Base-by-base conservation (phyloP, 225 moss, liverwort and hornwort genomes). In the Lunularia cruciata region DNA sequence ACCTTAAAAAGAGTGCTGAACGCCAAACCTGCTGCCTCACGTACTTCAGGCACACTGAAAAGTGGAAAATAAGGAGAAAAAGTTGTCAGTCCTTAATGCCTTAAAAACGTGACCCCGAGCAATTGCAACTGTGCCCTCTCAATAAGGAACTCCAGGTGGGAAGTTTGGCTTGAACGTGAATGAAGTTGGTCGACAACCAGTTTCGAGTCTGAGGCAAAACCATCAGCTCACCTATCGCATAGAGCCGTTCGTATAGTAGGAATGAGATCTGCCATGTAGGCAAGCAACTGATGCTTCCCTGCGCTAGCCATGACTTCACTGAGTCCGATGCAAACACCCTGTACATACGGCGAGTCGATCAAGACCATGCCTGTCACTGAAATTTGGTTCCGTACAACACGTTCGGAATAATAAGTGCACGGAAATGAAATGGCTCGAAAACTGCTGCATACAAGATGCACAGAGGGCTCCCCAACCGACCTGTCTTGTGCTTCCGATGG, bases 271-370 rank as follows among this genome's bases (percentile, higher is more conserved):
- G 78, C 67, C 93, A 99, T 99, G 68, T 99, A 99, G 61, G 88
- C 82, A 58, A 99, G 85, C 69, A 99, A 57, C 54, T 99, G 98
- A 63, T 91, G 88, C 86, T 93, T 99, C 73, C 98, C 98, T 67
- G 98, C 98, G 67, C 98, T 99, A 76, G 87, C 93, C 91, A 99
- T 89, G 61, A 99, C 98, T 84, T 93, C 98, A 77, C 98, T 99
- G 35, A 99, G 80, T 58, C 98, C 98, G 86, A 93, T 86, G 80
- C 98, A 99, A 13, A 99, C 98, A 74, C 98, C 98, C 93, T 96
- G 72, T 76, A 84, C 27, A 58, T 33, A 52, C 11, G 40, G 39
- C 27, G 53, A 14, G 20, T 5, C 47, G 64, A 0, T 28, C 33
- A 64, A 18, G 31, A 36, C 38, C 18, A 33, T 2, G 27, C 34